Evolutionary conservation across 805 yeast species (phyloP), one percentile per base, ranked within the genome.

Genomic region (Blastobotrys mokoenaii): DNA sequence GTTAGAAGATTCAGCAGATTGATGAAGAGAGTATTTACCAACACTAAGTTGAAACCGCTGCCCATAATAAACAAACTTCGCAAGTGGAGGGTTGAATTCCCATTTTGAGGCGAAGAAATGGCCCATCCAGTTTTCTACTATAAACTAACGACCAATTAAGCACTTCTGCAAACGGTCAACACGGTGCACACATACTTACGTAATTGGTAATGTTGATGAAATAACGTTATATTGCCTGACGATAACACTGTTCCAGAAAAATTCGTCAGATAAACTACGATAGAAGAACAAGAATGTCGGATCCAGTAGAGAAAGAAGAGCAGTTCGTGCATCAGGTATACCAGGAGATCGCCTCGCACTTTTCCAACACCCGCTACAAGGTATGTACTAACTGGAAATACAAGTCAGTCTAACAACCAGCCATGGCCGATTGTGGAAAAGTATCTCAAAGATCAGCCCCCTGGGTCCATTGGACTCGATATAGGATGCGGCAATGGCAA

Each of bases 401-500:
- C 15, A 11, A 2, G 10, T 16, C 6, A 16, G 8, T 11, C 15
- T n/a, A 37, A 17, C 12, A 14, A 6, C 27, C 14, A 17, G 68
- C 97, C 97, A 22, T 93, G 98, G 98, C 97, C 97, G 6, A 79
- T 88, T 16, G 98, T 93, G 20, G 85, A 84, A 43, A 63, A 71
- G 48, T 93, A 83, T 58, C 64, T 93, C 38, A 58, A 54, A 9
- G 53, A 63, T 1, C 74, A 76, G 54, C 48, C 60, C 0, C 65
- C 66, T 4, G 82, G 86, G 37, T 66, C 81, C 1, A 50, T 90
- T 0, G 98, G 98, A 1, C 70, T 88, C 25, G 98, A 93, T 65
- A 86, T 90, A 16, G 98, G 98, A 0, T 90, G 97, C 63, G 98
- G 98, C 2, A 93, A 93, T 61, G 98, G 98, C 2, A 93, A 93